Evolutionary conservation across 1,139 yeast species (phyloP), one percentile per base, ranked within the genome.

Genomic region (Diutina scorzettiae): DNA sequence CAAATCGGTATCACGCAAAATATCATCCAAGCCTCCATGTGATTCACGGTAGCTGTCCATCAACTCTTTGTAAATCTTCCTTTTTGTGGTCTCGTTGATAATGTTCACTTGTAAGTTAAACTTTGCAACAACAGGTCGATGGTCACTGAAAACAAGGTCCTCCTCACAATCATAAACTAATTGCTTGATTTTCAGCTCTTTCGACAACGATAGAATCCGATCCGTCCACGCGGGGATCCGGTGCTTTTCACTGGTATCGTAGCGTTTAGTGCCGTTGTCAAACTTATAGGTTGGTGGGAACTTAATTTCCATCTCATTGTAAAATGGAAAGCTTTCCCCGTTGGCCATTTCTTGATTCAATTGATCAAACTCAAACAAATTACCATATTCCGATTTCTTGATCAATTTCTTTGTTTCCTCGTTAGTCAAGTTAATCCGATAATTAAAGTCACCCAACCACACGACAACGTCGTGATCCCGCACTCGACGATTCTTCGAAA

Each of bases 111-210:
- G 66, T 1, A 89, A 81, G 30, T 64, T 67, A 34, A 84, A 91
- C 1, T 77, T 63, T n/a, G 89, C 65, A 18, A 69, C 64, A 16
- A 82, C 69, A 49, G 81, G 78, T 1, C 76, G 65, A 59, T 93
- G 99, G 58, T 45, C 76, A 1, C 96, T 84, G 58, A 91, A 89
- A 43, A 64, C 59, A 34, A 89, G 62, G 29, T 69, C 69, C 12
- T 72, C 76, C 3, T 73, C 79, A 47, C 80, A 69, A 37, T 78
- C 74, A 56, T 91, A 91, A 17, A 69, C 63, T 18, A 73, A 53
- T 52, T 84, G 96, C 45, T 70, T 73, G 46, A 91, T 23, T 23
- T 28, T 23, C 21, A 34, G 8, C 19, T 34, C 39, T 16, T 34
- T 34, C 3, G 39, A 34, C 5, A 34, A 19, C 17, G 29, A 23